These are phyloP conservation scores for Cordyceps pruinosa DNA, from an alignment of 2,329 filamentous ascomycete species.

Conservation along the genomic window DNA sequence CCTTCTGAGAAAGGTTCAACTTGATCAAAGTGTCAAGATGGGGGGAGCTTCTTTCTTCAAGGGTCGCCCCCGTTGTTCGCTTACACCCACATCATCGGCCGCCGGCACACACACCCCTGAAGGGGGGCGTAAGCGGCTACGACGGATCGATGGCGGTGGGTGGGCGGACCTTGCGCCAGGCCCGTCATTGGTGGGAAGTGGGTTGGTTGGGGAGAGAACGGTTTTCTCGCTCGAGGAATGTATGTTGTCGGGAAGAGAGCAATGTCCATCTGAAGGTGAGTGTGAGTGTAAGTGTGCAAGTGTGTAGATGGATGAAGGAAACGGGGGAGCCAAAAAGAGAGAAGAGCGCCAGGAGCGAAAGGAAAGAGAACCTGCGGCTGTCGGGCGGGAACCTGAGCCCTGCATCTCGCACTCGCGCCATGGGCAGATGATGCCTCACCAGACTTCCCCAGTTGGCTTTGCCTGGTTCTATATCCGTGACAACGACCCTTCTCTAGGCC, in stretches of 20 bases:
- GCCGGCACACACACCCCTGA: background rate
- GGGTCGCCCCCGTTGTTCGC: background rate
- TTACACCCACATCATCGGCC: constrained; percentile 1
- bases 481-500: background rate
- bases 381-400: background rate
- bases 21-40: too few species aligned
- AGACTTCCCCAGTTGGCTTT: too few species aligned
- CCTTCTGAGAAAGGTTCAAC: too few species aligned
- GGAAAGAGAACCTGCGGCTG: background rate
- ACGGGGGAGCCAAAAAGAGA: background rate
- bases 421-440: too few species aligned
- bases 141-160: constrained; percentile 3
- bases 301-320: too few species aligned
- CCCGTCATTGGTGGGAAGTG: background rate
- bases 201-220: too few species aligned
- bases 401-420: background rate
- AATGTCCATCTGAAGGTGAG: too few species aligned
- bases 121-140: constrained; percentile 7
- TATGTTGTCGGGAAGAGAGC: too few species aligned
- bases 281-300: too few species aligned
- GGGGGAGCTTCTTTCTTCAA: background rate
- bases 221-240: too few species aligned
- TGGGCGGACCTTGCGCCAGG: background rate
- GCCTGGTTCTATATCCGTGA: too few species aligned
- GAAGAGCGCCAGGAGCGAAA: too few species aligned